Conservation (phyloP, 2,329 filamentous ascomycete genomes). For the Cladophialophora bantiana region DNA sequence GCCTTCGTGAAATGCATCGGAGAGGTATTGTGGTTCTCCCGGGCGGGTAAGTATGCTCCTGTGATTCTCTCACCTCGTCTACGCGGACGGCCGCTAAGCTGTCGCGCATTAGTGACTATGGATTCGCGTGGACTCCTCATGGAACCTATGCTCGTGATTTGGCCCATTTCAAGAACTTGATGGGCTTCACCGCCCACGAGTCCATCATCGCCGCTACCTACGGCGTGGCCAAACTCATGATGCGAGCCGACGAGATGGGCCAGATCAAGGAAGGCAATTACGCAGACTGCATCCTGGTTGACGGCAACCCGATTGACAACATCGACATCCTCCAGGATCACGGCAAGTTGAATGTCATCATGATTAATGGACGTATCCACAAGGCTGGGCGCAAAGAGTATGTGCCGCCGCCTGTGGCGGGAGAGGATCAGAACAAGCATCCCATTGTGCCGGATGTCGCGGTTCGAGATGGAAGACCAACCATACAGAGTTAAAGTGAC, state of each 20-base stretch:
- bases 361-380: conserved; percentile 58
- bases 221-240: conserved; percentile 52
- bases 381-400: conserved; percentile 45
- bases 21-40: conserved; percentile 56
- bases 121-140: conserved; percentile 58
- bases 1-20: conserved; percentile 54
- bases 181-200: conserved; percentile 56
- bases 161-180: conserved; percentile 55
- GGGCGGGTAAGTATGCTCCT: conserved; percentile 42
- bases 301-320: conserved; percentile 55
- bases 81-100: background rate
- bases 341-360: conserved; percentile 53
- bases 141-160: conserved; percentile 58
- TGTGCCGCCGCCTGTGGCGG: conserved; percentile 21
- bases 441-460: conserved; percentile 27
- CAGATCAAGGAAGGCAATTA: conserved; percentile 53
- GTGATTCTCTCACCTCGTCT: background rate
- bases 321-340: conserved; percentile 54
- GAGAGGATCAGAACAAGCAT: conserved; percentile 27
- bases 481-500: background rate
- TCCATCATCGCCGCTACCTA: conserved; percentile 54
- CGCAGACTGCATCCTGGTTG: conserved; percentile 56
- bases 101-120: conserved; percentile 48
- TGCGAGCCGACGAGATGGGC: conserved; percentile 51
- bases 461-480: conserved; percentile 16